A percentile compares a stretch with the other conserved stretches of the same genome.
These are phyloP conservation scores for Aspergillus sp. DNA, from an alignment of 2,329 filamentous ascomycete genomes.

Conservation along the genomic window DNA sequence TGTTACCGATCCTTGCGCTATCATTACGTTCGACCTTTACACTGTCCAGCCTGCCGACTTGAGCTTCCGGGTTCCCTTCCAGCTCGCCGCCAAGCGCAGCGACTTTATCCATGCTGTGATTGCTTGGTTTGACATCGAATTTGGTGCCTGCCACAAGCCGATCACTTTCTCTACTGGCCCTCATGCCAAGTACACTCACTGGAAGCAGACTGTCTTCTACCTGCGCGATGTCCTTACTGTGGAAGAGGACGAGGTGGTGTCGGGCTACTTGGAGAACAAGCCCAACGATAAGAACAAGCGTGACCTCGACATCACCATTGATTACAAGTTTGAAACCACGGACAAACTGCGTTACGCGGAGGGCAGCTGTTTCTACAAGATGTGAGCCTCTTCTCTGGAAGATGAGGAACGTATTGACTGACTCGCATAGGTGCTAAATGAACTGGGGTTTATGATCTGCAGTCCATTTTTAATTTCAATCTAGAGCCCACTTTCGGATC, in stretches of 20 bases:
- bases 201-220: conserved; percentile 99
- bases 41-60: conserved; percentile 81
- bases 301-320: conserved; percentile 86
- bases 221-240: conserved; percentile 89
- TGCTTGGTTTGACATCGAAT: conserved; percentile 99
- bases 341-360: conserved; percentile 67
- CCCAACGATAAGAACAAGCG: conserved; percentile 93
- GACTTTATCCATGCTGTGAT: conserved; percentile 97
- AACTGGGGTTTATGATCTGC: conserved; percentile 1
- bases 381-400: conserved; percentile 36
- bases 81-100: conserved; percentile 72
- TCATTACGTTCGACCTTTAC: conserved; percentile 91
- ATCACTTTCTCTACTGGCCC: conserved; percentile 95
- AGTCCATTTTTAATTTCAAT: conserved; percentile 14
- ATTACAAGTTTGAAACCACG: conserved; percentile 74
- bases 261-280: conserved; percentile 72
- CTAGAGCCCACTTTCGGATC: conserved; percentile 14
- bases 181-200: conserved; percentile 99
- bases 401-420: conserved; percentile 16
- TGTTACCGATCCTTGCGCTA: conserved; percentile 81
- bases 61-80: conserved; percentile 76
- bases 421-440: conserved; percentile 30
- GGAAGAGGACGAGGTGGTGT: conserved; percentile 77
- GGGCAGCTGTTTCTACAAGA: conserved; percentile 76
- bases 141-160: conserved; percentile 96